Evolutionary conservation across 345 rosid species (phyloP), one percentile per base, ranked within the genome.

Genomic region (Hibiscus mutabilis): DNA sequence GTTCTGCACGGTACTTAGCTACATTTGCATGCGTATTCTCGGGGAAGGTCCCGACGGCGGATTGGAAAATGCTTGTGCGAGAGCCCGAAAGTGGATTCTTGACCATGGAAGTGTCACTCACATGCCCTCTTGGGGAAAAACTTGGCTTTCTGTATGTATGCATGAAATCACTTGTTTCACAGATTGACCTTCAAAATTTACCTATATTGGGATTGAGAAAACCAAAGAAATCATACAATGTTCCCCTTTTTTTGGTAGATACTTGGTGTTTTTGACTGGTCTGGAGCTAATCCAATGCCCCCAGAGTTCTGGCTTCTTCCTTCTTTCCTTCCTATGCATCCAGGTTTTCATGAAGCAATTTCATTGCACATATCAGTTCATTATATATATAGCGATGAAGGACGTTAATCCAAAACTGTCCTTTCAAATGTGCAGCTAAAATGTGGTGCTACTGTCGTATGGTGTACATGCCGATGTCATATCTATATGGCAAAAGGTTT

Each of bases 381-480:
- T 27, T 25, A 2, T 5, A 2, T n/a, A 16, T 8, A n/a, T 35
- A 37, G 29, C 2, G 42, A 35, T 0, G 9, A 35, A 35, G 35
- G 42, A 60, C 1, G 16, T 29, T 16, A 29, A 60, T 29, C 15
- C 35, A 21, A 29, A 15, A 60, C 4, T 2, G 13, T 18, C 13
- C 11, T 44, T 29, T 25, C 19, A 46, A 63, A 27, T 61, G 1
- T 72, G 82, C 85, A 87, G 89, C 80, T 3, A 82, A 87, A 76
- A 85, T 87, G 89, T 83, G 86, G 84, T 85, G 89, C 77, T 84
- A 87, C 72, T 77, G 85, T 77, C 89, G 91, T 31, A 52, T 85
- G 83, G 82, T 84, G 55, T 87, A 87, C 77, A 83, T 87, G 89
- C 91, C 91, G 4, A 87, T 85, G 91, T 87, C 91, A 31, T 87